phyloP scores from a whole-genome alignment of 140 eudicot species.

The Senecio squalidus region DNA sequence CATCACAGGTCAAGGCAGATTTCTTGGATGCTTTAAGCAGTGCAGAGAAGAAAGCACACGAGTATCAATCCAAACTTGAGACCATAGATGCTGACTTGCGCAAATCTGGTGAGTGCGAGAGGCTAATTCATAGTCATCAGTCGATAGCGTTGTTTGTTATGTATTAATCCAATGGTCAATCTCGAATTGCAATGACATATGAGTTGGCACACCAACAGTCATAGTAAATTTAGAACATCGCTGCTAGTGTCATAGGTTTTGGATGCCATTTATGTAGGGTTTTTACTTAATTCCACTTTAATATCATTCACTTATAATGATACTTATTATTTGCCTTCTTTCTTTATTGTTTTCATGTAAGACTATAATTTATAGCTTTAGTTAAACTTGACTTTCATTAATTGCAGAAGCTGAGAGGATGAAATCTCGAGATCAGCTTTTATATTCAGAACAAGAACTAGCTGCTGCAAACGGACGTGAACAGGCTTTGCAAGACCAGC shows the following conservation, averaged over 20 bases:
- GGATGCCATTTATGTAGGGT: not conserved
- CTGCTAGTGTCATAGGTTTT: not conserved
- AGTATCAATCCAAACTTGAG: constrained; percentile 60
- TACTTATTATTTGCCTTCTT: not conserved
- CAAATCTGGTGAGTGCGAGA: constrained; percentile 78
- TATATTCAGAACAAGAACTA: constrained; percentile 81
- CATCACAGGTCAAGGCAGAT: constrained; percentile 74
- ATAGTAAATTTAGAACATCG: no score
- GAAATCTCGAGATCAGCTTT: constrained; percentile 63
- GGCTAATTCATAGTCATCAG: no score
- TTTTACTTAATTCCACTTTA: not conserved
- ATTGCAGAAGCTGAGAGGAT: constrained; percentile 70
- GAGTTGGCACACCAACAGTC: no score
- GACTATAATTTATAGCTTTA: constrained; percentile 16
- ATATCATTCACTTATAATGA: not conserved
- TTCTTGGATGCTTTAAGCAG: constrained; percentile 75
- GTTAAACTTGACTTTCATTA: constrained; percentile 14
- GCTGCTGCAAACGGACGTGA: constrained; percentile 96
- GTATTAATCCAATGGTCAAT: no score
- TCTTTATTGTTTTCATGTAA: not conserved
- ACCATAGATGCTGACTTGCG: constrained; percentile 44
- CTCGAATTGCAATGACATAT: no score
- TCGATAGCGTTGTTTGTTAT: no score
- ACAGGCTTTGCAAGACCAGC: constrained; percentile 78
- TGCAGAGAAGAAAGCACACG: constrained; percentile 82